These are phyloP conservation scores for Micromonas commoda DNA, from an alignment of 139 green algal species.

Conservation along the genomic window DNA sequence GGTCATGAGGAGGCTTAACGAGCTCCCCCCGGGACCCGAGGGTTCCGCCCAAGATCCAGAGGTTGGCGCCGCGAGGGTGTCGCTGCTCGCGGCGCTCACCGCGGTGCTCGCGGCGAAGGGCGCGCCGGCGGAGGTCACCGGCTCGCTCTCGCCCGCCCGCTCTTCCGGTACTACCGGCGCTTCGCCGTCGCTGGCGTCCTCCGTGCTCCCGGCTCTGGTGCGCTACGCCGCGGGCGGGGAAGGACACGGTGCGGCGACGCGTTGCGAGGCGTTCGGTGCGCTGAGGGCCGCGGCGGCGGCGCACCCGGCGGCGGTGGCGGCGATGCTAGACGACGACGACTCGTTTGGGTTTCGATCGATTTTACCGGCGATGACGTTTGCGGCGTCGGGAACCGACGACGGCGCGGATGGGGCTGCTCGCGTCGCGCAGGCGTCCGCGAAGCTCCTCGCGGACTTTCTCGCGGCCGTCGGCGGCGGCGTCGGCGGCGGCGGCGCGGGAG, in stretches of 20 bases:
- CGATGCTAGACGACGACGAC: too few species aligned
- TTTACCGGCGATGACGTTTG: background rate
- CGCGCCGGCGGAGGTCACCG: background rate
- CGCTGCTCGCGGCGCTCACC: background rate
- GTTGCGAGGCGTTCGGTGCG: background rate
- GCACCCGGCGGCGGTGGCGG: background rate
- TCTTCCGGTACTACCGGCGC: too few species aligned
- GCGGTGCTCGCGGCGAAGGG: background rate
- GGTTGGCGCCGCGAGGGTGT: too few species aligned
- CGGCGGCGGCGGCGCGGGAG: background rate
- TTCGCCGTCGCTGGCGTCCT: too few species aligned
- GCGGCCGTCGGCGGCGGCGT: slow-evolving; percentile 1
- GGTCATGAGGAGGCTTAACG: background rate
- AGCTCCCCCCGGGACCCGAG: too few species aligned
- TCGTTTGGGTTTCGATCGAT: background rate
- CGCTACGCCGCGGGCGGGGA: background rate
- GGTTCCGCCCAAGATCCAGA: too few species aligned
- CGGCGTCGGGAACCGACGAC: background rate
- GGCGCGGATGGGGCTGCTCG: background rate
- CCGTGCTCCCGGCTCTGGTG: background rate
- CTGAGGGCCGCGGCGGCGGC: background rate
- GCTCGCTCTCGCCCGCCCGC: background rate
- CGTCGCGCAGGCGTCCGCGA: slow-evolving; percentile 7
- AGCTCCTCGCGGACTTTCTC: slow-evolving; percentile 2
- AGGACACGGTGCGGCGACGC: background rate